These are phyloP conservation scores for Metschnikowia dekortorum DNA, from an alignment of 805 yeast species.

Conservation along the genomic window DNA sequence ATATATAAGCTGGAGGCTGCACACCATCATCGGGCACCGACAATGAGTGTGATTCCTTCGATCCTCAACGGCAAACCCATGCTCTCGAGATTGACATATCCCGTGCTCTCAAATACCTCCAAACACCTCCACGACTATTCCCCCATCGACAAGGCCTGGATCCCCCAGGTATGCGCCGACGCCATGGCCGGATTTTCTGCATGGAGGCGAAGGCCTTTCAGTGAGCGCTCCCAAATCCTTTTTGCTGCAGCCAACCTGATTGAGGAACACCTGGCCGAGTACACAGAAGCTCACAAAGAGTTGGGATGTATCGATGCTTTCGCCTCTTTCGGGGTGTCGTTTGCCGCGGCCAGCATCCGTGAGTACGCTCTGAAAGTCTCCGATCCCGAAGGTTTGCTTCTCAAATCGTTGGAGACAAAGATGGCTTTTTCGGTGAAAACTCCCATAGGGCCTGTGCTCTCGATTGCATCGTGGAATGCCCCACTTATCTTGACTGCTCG, in stretches of 20 bases:
- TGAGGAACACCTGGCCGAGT: conserved; percentile 6
- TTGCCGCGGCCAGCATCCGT: conserved; percentile 9
- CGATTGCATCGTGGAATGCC: conserved; percentile 49
- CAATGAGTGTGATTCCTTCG: conserved; percentile 7
- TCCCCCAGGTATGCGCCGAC: conserved; percentile 16
- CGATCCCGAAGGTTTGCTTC: conserved; percentile 17
- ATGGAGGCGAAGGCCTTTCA: conserved; percentile 20
- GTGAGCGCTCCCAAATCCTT: conserved; percentile 20
- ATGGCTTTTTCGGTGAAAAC: conserved; percentile 28
- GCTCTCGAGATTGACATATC: conserved; percentile 1
- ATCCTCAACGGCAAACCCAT: conserved; percentile 10
- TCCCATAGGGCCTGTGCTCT: conserved; percentile 44
- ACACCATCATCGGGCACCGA: background rate
- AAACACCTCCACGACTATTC: conserved; percentile 9
- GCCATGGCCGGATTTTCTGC: conserved; percentile 23
- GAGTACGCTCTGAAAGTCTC: conserved; percentile 11
- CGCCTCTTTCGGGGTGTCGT: conserved; percentile 7
- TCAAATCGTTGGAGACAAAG: conserved; percentile 12
- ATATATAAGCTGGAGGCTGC: background rate
- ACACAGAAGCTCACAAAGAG: conserved; percentile 11
- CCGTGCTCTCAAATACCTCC: conserved; percentile 12
- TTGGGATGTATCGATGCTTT: conserved; percentile 7
- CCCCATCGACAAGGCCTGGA: conserved; percentile 6
- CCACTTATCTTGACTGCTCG: conserved; percentile 39
- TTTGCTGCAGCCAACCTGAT: conserved; percentile 16